phyloP scores from a whole-genome alignment of 2,329 filamentous ascomycete genomes.

The Diaporthe amygdali region DNA sequence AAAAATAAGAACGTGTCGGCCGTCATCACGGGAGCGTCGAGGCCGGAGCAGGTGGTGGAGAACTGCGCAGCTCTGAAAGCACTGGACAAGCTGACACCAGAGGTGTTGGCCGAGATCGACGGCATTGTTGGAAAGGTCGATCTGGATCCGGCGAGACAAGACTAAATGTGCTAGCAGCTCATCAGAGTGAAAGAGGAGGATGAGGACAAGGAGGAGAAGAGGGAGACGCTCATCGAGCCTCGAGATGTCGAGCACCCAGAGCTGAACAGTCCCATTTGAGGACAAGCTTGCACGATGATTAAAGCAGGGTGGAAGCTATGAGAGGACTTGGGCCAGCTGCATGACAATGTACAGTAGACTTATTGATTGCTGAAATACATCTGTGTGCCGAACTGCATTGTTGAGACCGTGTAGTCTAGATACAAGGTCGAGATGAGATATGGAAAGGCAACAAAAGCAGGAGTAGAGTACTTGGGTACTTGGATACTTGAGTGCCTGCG shows the following conservation, averaged over 20 bases:
- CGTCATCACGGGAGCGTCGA: slow-evolving; percentile 67
- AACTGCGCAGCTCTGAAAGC: slow-evolving; percentile 59
- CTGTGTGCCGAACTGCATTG: neutral
- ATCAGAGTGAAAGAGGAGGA: neutral
- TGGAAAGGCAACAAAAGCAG: too few relatives aligned
- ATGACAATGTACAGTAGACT: neutral
- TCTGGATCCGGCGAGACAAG: slow-evolving; percentile 34
- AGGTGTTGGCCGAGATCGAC: slow-evolving; percentile 65
- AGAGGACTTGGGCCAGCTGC: neutral
- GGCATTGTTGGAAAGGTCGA: slow-evolving; percentile 35
- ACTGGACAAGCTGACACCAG: slow-evolving; percentile 61
- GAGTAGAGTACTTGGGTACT: neutral
- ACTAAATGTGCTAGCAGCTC: neutral
- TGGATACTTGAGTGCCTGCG: neutral
- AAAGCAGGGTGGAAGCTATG: neutral
- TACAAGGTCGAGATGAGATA: neutral
- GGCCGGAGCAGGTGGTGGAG: slow-evolving; percentile 64
- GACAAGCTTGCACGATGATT: neutral
- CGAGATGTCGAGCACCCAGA: neutral
- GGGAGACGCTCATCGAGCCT: neutral
- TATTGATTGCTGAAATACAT: neutral
- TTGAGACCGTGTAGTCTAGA: neutral
- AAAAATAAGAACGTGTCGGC: slow-evolving; percentile 66
- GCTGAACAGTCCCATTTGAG: neutral
- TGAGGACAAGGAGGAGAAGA: neutral